Percentiles rank a stretch among this genome's conserved stretches.
Evolutionary conservation across 1,284 basidiomycete species (phyloP).

Genomic region (Pascua guehoae): DNA sequence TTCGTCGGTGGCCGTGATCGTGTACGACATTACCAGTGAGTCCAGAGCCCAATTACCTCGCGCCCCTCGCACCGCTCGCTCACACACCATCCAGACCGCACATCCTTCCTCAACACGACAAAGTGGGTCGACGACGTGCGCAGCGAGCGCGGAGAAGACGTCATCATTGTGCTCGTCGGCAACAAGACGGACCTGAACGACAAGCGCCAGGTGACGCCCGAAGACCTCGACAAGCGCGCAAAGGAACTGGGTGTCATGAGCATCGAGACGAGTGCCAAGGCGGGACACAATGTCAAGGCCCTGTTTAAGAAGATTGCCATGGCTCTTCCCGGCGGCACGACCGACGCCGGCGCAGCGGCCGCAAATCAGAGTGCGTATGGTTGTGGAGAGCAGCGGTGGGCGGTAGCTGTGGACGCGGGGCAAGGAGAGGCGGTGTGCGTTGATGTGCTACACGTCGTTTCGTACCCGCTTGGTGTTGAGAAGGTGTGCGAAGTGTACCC

Average conservation of each 20-base stretch:
- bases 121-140: conserved; percentile 99
- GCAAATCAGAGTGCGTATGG: conserved; percentile 52
- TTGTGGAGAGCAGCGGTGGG: not conserved
- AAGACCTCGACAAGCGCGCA: conserved; percentile 92
- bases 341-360: conserved; percentile 59
- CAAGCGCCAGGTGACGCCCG: conserved; percentile 82
- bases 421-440: not conserved
- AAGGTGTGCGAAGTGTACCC: not conserved
- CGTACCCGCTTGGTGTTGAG: not conserved
- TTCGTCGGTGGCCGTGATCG: conserved; percentile 95
- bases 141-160: conserved; percentile 94
- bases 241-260: conserved; percentile 94
- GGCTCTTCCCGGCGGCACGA: conserved; percentile 94
- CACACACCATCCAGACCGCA: conserved; percentile 64
- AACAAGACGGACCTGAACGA: conserved; percentile 89
- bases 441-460: not conserved
- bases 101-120: conserved; percentile 92
- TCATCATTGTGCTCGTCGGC: conserved; percentile 96
- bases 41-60: conserved; percentile 16
- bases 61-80: not conserved
- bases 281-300: conserved; percentile 98
- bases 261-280: conserved; percentile 99
- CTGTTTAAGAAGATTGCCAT: conserved; percentile 98
- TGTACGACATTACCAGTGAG: conserved; percentile 97
- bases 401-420: not conserved